phyloP scores from a whole-genome alignment of 371 early-diverging fungal genomes.

The Syncephalastrum monosporum region DNA sequence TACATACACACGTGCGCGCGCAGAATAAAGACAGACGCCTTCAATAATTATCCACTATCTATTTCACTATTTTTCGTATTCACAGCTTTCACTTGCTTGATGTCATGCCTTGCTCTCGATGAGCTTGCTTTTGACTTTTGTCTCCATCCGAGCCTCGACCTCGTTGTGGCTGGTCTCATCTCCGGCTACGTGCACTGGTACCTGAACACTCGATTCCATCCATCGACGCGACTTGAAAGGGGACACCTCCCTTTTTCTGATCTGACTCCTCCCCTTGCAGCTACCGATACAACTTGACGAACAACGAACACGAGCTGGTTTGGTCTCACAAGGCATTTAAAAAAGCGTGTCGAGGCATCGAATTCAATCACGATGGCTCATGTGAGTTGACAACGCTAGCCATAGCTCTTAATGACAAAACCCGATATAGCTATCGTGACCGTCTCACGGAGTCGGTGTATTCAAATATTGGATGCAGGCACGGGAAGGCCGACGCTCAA shows the following conservation, averaged over 20 bases:
- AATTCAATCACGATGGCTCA: conserved; percentile 76
- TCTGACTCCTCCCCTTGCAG: not conserved
- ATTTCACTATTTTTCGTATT: too few relatives aligned
- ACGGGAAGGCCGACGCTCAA: conserved; percentile 62
- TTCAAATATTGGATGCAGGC: conserved; percentile 67
- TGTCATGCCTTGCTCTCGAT: too few relatives aligned
- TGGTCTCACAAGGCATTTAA: conserved; percentile 66
- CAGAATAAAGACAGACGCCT: too few relatives aligned
- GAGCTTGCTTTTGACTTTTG: conserved; percentile 57
- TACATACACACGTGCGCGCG: too few relatives aligned
- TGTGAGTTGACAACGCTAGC: conserved; percentile 24
- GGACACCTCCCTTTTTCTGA: conserved; percentile 11
- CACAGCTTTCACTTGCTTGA: too few relatives aligned
- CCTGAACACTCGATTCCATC: too few relatives aligned
- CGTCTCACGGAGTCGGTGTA: conserved; percentile 75
- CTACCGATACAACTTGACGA: conserved; percentile 27
- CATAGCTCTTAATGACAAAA: too few relatives aligned
- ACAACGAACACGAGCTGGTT: conserved; percentile 51
- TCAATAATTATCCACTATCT: too few relatives aligned
- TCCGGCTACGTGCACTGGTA: conserved; percentile 78
- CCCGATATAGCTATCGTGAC: conserved; percentile 53
- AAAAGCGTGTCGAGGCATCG: conserved; percentile 82
- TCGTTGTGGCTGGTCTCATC: conserved; percentile 74
- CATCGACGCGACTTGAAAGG: conserved; percentile 5
- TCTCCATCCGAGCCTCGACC: conserved; percentile 68